Conservation (phyloP, 805 yeast species). For the Barnettozyma wickerhamii region DNA sequence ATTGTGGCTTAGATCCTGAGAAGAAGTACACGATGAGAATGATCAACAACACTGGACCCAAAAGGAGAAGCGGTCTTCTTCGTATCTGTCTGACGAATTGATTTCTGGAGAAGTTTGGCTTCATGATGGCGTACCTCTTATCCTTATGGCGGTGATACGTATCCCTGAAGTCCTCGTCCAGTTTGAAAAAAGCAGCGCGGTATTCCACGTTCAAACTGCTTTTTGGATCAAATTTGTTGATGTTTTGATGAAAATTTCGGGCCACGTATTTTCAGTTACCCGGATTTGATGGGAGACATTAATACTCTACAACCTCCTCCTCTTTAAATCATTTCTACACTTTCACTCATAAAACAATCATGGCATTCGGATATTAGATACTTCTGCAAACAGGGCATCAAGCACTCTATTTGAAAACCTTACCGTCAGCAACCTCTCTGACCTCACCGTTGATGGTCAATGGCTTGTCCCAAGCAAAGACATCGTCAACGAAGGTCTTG, state of each 20-base stretch:
- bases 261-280: too few relatives aligned
- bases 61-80: conserved; percentile 48
- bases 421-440: conserved; percentile 94
- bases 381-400: neutral
- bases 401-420: conserved; percentile 77
- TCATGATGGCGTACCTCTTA: conserved; percentile 13
- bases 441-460: conserved; percentile 71
- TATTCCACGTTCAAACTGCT: too few relatives aligned
- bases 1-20: conserved; percentile 30
- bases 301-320: too few relatives aligned
- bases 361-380: neutral
- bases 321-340: too few relatives aligned
- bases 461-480: conserved; percentile 99
- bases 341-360: neutral
- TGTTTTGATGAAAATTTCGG: neutral
- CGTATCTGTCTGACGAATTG: conserved; percentile 49
- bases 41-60: conserved; percentile 44
- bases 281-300: too few relatives aligned
- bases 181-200: too few relatives aligned
- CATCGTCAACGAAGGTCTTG: conserved; percentile 77
- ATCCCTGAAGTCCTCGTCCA: too few relatives aligned
- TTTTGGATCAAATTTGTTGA: neutral
- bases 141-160: too few relatives aligned
- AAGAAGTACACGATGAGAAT: conserved; percentile 39
- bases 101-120: conserved; percentile 25